A percentile compares a stretch with the other conserved stretches of the same genome.
Evolutionary conservation across 2,329 filamentous ascomycete genomes (phyloP).

Genomic region (Amauroascus niger): DNA sequence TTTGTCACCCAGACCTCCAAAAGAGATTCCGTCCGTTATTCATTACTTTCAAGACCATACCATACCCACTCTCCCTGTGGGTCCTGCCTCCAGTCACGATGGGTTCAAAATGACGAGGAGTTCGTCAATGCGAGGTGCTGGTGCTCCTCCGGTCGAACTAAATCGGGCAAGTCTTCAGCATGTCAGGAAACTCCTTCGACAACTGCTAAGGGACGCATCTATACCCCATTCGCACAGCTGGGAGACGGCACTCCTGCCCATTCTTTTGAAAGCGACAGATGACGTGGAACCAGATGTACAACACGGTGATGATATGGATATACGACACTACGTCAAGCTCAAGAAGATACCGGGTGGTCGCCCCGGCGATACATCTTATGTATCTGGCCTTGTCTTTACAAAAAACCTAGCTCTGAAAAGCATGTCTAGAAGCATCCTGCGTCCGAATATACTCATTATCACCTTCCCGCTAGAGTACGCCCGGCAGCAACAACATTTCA

Average conservation of each 20-base stretch:
- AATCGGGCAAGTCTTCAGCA: constrained; percentile 82
- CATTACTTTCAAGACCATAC: constrained; percentile 27
- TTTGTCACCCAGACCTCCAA: constrained; percentile 60
- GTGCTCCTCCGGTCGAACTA: constrained; percentile 67
- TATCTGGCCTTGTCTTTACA: constrained; percentile 92
- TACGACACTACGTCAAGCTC: constrained; percentile 91
- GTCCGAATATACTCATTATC: constrained; percentile 82
- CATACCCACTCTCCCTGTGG: constrained; percentile 36
- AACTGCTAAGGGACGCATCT: constrained; percentile 67
- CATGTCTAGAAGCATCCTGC: constrained; percentile 77
- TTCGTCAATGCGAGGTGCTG: constrained; percentile 68
- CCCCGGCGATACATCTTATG: constrained; percentile 87
- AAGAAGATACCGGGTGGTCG: constrained; percentile 90
- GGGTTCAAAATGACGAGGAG: constrained; percentile 58
- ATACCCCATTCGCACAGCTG: constrained; percentile 67
- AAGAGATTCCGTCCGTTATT: constrained; percentile 42
- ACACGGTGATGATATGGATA: constrained; percentile 88
- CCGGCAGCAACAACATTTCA: constrained; percentile 85
- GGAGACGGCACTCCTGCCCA: constrained; percentile 84
- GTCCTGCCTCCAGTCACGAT: constrained; percentile 33
- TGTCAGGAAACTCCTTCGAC: constrained; percentile 72
- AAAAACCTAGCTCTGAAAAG: constrained; percentile 95
- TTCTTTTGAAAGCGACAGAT: constrained; percentile 80
- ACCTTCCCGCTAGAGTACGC: constrained; percentile 96
- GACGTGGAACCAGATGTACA: constrained; percentile 91